Conservation (phyloP, 2,329 filamentous ascomycete species). For the Ambrosiella beaveri region DNA sequence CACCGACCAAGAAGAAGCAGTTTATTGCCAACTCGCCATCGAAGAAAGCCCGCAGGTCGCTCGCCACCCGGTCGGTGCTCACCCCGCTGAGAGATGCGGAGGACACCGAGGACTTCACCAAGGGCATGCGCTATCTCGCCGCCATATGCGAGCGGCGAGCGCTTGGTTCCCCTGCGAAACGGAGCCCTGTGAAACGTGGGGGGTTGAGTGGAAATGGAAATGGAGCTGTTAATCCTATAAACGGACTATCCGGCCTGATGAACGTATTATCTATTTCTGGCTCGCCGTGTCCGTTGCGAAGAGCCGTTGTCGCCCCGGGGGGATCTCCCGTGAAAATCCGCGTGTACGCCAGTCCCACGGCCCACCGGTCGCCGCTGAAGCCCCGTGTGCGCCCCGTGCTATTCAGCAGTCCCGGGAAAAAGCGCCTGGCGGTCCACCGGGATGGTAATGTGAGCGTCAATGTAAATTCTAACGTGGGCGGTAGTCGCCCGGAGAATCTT, state of each 20-base stretch:
- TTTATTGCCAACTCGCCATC: conserved; percentile 7
- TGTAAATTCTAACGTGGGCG: too few relatives aligned
- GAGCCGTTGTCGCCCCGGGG: neutral
- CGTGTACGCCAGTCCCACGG: neutral
- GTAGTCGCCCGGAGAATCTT: too few relatives aligned
- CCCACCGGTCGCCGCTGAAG: neutral
- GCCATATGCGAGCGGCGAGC: conserved; percentile 33
- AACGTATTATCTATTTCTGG: neutral
- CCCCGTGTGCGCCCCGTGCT: neutral
- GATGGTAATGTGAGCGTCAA: neutral
- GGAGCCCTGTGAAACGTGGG: conserved; percentile 4
- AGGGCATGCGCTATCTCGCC: conserved; percentile 72
- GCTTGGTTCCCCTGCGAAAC: neutral
- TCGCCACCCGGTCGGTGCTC: neutral
- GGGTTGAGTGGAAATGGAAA: neutral
- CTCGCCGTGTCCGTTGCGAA: neutral
- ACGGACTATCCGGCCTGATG: neutral
- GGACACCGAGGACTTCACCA: conserved; percentile 50
- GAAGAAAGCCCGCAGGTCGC: conserved; percentile 7
- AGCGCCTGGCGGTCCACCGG: neutral
- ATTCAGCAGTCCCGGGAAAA: neutral
- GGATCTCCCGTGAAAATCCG: neutral
- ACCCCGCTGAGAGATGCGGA: conserved; percentile 23
- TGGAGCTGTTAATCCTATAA: conserved; percentile 2
- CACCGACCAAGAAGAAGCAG: conserved; percentile 5